phyloP scores from a whole-genome alignment of 345 rosid species.

The Dimocarpus longan region DNA sequence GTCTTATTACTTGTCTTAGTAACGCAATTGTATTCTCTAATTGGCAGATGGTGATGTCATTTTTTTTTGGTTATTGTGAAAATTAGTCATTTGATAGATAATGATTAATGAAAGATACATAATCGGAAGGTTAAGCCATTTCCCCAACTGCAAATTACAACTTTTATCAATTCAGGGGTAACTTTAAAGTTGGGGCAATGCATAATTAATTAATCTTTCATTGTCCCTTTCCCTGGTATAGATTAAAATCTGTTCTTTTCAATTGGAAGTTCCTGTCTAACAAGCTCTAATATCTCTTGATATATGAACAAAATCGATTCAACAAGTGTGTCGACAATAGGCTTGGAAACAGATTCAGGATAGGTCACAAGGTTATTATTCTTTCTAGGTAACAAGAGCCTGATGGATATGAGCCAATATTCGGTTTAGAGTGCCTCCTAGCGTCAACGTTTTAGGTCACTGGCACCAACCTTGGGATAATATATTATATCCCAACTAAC shows the following conservation, averaged over 20 bases:
- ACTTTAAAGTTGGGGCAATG: conserved; percentile 22
- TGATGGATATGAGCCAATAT: background rate
- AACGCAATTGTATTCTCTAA: background rate
- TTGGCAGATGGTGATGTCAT: conserved; percentile 18
- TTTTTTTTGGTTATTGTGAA: conserved; percentile 9
- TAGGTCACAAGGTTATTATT: background rate
- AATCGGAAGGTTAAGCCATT: background rate
- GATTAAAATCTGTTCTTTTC: background rate
- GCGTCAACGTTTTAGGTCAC: background rate
- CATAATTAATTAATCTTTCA: background rate
- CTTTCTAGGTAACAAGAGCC: background rate
- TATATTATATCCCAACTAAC: background rate
- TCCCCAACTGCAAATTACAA: background rate
- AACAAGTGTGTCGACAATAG: background rate
- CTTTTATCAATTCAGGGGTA: conserved; percentile 2
- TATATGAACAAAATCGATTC: background rate
- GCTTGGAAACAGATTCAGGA: background rate
- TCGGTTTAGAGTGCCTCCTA: background rate
- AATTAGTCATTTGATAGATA: background rate
- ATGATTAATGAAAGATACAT: conserved; percentile 1
- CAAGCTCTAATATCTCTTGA: background rate
- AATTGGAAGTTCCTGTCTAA: background rate
- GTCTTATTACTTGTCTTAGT: conserved; percentile 13
- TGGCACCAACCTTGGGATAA: background rate
- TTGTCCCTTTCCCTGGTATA: background rate